Base-by-base conservation (phyloP, 441 rosid species). In the Manihot esculenta region DNA sequence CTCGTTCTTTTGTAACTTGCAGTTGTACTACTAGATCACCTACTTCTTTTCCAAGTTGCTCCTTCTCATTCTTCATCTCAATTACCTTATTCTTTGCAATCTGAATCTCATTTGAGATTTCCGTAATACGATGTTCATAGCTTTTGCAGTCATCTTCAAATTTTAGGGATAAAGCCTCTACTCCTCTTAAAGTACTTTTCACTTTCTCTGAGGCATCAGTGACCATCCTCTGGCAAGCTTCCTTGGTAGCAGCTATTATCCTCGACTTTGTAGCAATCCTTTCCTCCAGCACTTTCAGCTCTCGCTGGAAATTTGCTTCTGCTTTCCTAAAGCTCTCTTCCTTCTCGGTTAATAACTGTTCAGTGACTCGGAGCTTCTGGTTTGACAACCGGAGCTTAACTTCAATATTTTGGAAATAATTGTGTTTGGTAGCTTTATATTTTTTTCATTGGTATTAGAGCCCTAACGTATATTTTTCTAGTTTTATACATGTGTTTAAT, bases 311-410 rank as follows among this genome's bases (percentile, higher is more conserved):
- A 82, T 78, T 82, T 50, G 83, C 88, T 84, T 90, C 97, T 13
- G 86, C 84, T 60, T 77, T 83, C 80, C 81, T 84, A 71, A 81
- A 77, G 70, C 74, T 76, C 65, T 87, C 95, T 82, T 95, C 99
- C 63, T 78, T 91, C 87, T 93, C 97, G 0, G 82, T 69, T 17
- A 95, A 83, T 58, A 86, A 78, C 68, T 95, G 99, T 42, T 95
- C 97, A 0, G 97, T 89, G 76, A 96, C 82, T 50, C 97, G 87
- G 48, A 91, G 96, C 78, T 96, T 93, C 88, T 96, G 99, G 88
- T 89, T 96, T 11, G 99, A 93, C 65, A 96, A 72, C 38, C 97
- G 88, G 48, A 93, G 97, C 81, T 85, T 87, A 9, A 95, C 94
- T 82, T 93, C 99, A 10, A 91, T 84, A 15, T 72, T 78, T 45